Base-by-base conservation (phyloP, 2,329 filamentous ascomycete species). In the Xylariaceae sp. region DNA sequence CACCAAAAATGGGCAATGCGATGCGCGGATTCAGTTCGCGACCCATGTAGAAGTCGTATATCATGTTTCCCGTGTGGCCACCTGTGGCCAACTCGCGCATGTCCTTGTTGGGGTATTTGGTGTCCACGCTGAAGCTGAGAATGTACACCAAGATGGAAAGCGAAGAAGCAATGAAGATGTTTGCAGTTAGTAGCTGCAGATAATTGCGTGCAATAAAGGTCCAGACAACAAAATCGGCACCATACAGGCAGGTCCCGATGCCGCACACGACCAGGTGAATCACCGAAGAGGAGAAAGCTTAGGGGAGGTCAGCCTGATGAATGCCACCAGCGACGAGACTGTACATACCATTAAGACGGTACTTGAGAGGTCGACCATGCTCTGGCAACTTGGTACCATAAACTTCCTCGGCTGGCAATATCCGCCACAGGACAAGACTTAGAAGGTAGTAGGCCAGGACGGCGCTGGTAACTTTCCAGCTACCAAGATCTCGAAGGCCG, bases 21-120 rank as follows among this genome's bases (percentile, higher is more conserved):
- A 94, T 65, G 37, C 90, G 87, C 2, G 91, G 91, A 66, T 97
- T 97, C 49, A 97, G 80, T 65, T 97, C 91, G 26, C 91, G 87
- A n/a, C 91, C 91, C 50, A 97, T 96, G 68, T 89, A 97, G 81
- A 89, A 97, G 66, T 97, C 91, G 64, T 97, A 96, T 26, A 97
- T 67, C 49, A 89, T 69, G 63, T 95, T 96, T 44, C 90, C 91
- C 1, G 81, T 83, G 59, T 85, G 78, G 13, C 89, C 90, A 29
- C 90, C 89, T 2, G 80, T 79, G 1, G 90, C 90, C 8, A 97
- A 76, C 62, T 94, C 85, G 32, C 90, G 86, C 50, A 78, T 71
- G 37, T 84, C 76, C 15, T 76, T 72, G 62, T 94, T 89, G 11
- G 51, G 51, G 29, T 53, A 53, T 36, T 79, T 81, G n/a, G 81